Conservation (phyloP, 176 grass and related monocot species). For the Ampelocalamus luodianensis region DNA sequence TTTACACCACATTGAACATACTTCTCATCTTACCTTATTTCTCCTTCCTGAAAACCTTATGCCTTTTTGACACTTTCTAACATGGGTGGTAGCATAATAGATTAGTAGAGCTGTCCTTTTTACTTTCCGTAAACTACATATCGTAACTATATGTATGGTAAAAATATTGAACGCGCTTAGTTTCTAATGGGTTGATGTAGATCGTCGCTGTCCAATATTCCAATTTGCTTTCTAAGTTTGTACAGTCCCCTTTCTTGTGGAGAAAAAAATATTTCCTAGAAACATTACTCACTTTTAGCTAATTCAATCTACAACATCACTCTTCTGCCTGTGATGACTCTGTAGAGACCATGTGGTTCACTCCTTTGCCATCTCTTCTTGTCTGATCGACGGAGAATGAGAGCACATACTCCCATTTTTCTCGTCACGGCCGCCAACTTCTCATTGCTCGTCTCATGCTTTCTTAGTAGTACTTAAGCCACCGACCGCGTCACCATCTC, state of each 20-base stretch:
- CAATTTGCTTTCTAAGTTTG: neutral
- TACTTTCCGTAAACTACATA: neutral
- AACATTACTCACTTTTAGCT: neutral
- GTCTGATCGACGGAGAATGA: too few relatives aligned
- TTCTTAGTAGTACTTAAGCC: too few relatives aligned
- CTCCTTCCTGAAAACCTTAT: neutral
- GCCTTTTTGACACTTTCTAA: neutral
- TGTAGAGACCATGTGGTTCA: too few relatives aligned
- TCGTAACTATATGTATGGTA: neutral
- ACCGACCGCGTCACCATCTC: too few relatives aligned
- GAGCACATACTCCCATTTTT: too few relatives aligned
- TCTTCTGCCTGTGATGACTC: neutral
- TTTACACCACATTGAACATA: neutral
- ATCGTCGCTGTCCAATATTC: neutral
- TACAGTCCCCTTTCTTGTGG: neutral
- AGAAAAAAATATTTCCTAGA: neutral
- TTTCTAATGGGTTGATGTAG: neutral
- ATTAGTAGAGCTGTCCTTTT: neutral
- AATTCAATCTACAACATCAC: neutral
- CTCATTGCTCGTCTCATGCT: too few relatives aligned
- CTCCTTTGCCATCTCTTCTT: too few relatives aligned
- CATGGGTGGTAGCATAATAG: neutral
- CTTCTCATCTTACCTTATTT: neutral
- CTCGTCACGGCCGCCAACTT: too few relatives aligned
- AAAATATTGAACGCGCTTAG: neutral